Evolutionary conservation across 331 rosid species (phyloP).

Genomic region (Spiraea crenata): DNA sequence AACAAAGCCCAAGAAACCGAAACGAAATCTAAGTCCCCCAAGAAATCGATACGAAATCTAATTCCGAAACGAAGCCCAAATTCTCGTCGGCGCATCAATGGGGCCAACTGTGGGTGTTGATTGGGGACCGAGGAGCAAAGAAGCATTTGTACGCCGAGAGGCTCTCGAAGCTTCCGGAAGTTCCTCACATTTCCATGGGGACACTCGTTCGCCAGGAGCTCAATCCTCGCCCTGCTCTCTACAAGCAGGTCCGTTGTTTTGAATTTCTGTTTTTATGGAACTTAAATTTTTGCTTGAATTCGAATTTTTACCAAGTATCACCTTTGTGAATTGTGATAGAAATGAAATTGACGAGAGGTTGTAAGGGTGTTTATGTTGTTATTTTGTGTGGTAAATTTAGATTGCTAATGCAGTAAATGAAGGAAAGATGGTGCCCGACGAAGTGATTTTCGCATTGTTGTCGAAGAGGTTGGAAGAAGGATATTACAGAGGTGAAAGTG

Average conservation of each 20-base stretch:
- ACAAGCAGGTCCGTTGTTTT: conserved; percentile 50
- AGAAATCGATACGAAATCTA: no score
- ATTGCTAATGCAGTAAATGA: conserved; percentile 67
- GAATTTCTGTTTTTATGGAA: background rate
- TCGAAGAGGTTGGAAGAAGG: conserved; percentile 78
- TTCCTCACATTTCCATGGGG: conserved; percentile 81
- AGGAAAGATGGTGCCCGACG: no score
- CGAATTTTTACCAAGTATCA: no score
- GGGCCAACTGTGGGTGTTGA: conserved; percentile 81
- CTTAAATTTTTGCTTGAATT: background rate
- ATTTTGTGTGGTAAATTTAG: conserved; percentile 37
- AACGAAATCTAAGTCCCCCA: no score
- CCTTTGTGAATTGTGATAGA: background rate
- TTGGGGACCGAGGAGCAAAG: conserved; percentile 60
- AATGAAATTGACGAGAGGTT: background rate
- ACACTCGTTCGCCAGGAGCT: conserved; percentile 78
- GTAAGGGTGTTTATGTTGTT: background rate
- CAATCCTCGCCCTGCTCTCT: conserved; percentile 65
- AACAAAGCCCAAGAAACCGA: no score
- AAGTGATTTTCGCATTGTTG: no score
- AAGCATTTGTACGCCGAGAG: conserved; percentile 63
- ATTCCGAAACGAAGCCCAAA: no score
- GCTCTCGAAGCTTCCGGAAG: conserved; percentile 77
- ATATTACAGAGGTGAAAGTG: conserved; percentile 68
- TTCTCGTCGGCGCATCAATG: no score